Evolutionary conservation across 2,329 filamentous ascomycete genomes (phyloP).

Genomic region (Claviceps arundinis): DNA sequence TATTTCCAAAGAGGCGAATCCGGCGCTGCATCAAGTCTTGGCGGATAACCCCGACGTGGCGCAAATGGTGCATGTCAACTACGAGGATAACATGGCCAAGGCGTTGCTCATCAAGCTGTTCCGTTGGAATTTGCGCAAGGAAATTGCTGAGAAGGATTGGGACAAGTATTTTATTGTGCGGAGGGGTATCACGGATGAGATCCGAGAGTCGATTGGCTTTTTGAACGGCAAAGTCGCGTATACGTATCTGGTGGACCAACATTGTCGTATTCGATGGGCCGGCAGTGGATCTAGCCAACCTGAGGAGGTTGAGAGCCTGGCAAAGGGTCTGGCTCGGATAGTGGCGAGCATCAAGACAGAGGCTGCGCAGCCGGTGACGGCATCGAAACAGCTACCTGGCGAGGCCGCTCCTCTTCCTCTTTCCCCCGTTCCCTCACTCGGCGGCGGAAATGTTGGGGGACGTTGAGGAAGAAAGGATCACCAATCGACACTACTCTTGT

Average conservation of each 20-base stretch:
- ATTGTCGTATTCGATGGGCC: slow-evolving; percentile 89
- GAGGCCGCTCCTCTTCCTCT: slow-evolving; percentile 7
- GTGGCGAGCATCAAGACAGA: slow-evolving; percentile 41
- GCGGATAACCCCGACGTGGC: slow-evolving; percentile 36
- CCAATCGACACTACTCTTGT: too few species aligned
- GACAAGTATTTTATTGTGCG: slow-evolving; percentile 48
- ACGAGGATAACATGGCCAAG: slow-evolving; percentile 68
- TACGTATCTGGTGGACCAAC: slow-evolving; percentile 75
- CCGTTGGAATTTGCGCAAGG: slow-evolving; percentile 36
- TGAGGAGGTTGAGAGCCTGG: slow-evolving; percentile 53
- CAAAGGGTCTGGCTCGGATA: slow-evolving; percentile 49
- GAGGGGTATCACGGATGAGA: slow-evolving; percentile 44
- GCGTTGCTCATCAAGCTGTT: slow-evolving; percentile 45
- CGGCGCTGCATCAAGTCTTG: slow-evolving; percentile 53
- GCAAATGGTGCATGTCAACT: slow-evolving; percentile 76
- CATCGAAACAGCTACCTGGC: slow-evolving; percentile 20
- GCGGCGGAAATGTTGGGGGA: too few species aligned
- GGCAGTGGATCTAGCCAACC: slow-evolving; percentile 59
- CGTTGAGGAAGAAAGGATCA: too few species aligned
- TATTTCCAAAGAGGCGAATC: slow-evolving; percentile 50
- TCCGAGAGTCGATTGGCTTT: slow-evolving; percentile 51
- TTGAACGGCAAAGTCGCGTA: slow-evolving; percentile 90
- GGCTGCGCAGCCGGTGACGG: slow-evolving; percentile 18
- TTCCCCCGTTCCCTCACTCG: too few species aligned
- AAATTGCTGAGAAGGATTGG: slow-evolving; percentile 39